Percentiles rank a stretch among this genome's conserved stretches.
phyloP scores from a whole-genome alignment of 2,329 filamentous ascomycete species.

The Colletotrichum sp. region DNA sequence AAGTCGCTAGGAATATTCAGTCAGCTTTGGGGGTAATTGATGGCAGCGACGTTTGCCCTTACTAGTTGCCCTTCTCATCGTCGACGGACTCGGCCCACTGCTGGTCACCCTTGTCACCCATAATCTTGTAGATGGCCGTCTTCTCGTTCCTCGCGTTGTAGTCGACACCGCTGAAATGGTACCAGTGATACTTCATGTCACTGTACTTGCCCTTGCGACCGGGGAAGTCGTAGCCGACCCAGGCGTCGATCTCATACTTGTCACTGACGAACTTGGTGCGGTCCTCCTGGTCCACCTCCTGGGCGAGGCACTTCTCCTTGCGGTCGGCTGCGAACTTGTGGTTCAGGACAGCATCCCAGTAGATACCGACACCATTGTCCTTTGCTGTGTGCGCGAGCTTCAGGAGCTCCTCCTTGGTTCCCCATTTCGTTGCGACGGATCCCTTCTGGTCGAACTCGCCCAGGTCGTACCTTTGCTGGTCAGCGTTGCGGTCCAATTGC shows the following conservation, averaged over 20 bases:
- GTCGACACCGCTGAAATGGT: conserved; percentile 74
- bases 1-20: conserved; percentile 66
- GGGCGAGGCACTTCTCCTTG: conserved; percentile 65
- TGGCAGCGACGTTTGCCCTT: conserved; percentile 38
- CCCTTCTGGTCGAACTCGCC: conserved; percentile 80
- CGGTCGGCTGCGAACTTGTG: conserved; percentile 77
- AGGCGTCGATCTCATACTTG: conserved; percentile 70
- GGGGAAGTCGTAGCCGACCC: conserved; percentile 73
- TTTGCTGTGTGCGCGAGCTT: conserved; percentile 58
- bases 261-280: conserved; percentile 61
- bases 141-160: conserved; percentile 64
- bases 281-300: conserved; percentile 68
- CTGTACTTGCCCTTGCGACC: conserved; percentile 68
- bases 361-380: conserved; percentile 62
- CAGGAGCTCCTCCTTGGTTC: conserved; percentile 65
- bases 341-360: conserved; percentile 78
- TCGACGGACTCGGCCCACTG: conserved; percentile 67
- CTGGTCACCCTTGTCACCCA: conserved; percentile 60
- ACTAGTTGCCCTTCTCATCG: conserved; percentile 67
- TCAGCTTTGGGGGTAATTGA: conserved; percentile 41
- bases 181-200: conserved; percentile 69
- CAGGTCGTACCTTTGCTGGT: conserved; percentile 52
- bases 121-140: conserved; percentile 72
- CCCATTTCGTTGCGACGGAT: conserved; percentile 71
- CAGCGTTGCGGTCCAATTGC: not conserved